These are phyloP conservation scores for Blastobotrys proliferans DNA, from an alignment of 1,139 yeast genomes.

Conservation along the genomic window DNA sequence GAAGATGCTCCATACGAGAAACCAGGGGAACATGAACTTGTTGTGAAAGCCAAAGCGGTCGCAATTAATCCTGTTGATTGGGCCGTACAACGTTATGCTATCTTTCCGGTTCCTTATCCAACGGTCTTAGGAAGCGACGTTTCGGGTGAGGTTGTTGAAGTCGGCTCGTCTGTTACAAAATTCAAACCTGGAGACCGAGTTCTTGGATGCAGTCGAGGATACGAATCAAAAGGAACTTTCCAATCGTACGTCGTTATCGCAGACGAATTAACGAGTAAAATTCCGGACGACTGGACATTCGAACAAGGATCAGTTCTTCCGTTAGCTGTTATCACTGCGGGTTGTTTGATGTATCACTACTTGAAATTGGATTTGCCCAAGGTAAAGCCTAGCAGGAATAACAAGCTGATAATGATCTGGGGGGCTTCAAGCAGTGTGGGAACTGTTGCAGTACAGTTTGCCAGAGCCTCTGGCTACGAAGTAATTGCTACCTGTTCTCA, in stretches of 20 bases:
- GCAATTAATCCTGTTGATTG: conserved; percentile 3
- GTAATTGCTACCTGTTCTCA: conserved; percentile 54
- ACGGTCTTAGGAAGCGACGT: not conserved
- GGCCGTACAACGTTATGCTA: not conserved
- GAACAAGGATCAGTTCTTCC: conserved; percentile 3
- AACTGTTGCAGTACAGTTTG: conserved; percentile 51
- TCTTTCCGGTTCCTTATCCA: conserved; percentile 23
- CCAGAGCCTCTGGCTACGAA: conserved; percentile 46
- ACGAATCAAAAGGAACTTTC: conserved; percentile 51
- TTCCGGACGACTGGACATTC: conserved; percentile 4
- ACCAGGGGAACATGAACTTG: conserved; percentile 38
- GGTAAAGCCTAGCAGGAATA: not conserved
- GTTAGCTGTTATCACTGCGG: conserved; percentile 1
- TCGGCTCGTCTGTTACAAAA: conserved; percentile 54
- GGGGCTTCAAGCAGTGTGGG: conserved; percentile 62
- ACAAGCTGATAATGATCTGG: conserved; percentile 36
- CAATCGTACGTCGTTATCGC: conserved; percentile 47
- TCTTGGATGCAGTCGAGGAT: conserved; percentile 48
- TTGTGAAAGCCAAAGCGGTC: conserved; percentile 34
- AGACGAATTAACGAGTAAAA: not conserved
- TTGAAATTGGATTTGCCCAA: not conserved
- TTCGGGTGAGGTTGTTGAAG: conserved; percentile 54
- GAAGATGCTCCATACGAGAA: not conserved
- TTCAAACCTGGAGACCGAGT: conserved; percentile 54
- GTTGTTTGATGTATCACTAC: not conserved